Base-by-base conservation (phyloP, 129 eudicot genomes). In the Flaveria linearis region DNA sequence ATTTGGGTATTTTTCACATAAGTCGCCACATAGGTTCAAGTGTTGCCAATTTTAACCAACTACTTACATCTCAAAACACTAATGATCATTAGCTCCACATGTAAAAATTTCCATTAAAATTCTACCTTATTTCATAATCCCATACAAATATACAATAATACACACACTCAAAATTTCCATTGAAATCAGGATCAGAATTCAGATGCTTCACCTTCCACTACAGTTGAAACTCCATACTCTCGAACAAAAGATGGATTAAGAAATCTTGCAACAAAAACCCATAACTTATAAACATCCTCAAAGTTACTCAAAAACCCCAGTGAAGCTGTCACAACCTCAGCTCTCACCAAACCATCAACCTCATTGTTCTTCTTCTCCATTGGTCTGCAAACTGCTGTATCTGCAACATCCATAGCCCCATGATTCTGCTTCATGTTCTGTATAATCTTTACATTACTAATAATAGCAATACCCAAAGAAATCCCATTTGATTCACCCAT, bases 311-410 rank as follows among this genome's bases (percentile, higher is more conserved):
- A 84, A 73, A 93, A 93, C 30, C 95, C 89, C 16, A 93, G 93
- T 6, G 98, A 93, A 52, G 96, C 97, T 39, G 98, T 93, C 17
- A 93, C 96, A 55, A 85, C 98, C 80, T 93, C 98, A 68, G 92
- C 90, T 65, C 93, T 84, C 42, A 93, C 81, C 53, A 88, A 90
- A 47, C 98, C 97, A 53, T 86, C 80, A 60, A 82, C 85, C 25
- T 83, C 82, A 41, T 62, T 73, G 26, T 75, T 60, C 13, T 94
- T 87, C 18, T 81, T 85, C 14, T 80, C 96, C 95, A 90, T 93
- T 9, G 95, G 96, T 84, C 63, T 93, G 68, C 98, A 93, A 30
- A 90, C 84, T 6, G 90, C 82, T 20, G 90, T 89, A 79, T 92
- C 96, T 4, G 75, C 87, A 70, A 69, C 78, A 78, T 78, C 87